Evolutionary conservation across 2,329 filamentous ascomycete species (phyloP), one percentile per base, ranked within the genome.

Genomic region (Hortaea werneckii): DNA sequence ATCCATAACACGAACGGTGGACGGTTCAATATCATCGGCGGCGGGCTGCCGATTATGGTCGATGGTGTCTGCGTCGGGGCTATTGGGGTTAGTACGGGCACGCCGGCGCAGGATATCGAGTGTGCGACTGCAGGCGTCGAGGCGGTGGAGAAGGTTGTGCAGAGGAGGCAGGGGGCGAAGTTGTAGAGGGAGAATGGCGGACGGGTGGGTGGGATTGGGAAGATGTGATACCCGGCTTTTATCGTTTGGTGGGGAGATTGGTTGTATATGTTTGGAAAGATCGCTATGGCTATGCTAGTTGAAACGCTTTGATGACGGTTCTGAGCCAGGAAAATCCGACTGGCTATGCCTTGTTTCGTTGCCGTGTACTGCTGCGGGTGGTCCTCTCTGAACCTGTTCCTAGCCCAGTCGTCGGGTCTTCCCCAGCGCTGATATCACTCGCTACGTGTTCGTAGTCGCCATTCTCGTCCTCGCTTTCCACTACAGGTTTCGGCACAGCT

Each of bases 71-170:
- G 76, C 4, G 65, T 78, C 1, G 75, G 75, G 0, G 75, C 73
- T 2, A 67, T 78, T 47, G 75, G 75, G 0, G 75, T 74, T 46
- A 74, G 69, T 53, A 77, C 74, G 8, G 75, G 75, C 20, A 74
- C 71, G 43, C 75, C 75, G 41, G 65, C 65, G 44, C 72, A 78
- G 58, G 75, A 78, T 61, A 67, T 71, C 45, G 69, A 75, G 56
- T 71, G 75, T 53, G 73, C 74, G 42, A 65, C 62, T 55, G 72
- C 67, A 4, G 75, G 74, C 1, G 69, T 75, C 11, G 71, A 75
- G 50, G 75, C 72, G 29, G 58, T 77, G 12, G 54, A 63, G 43
- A 57, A 50, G 47, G 60, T 59, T 51, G 50, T 63, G 29, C 61
- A 51, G 55, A 60, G 54, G 52, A 60, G 54, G 47, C 55, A 55